Base-by-base conservation (phyloP, 1,139 yeast genomes). In the Williopsis jadinii region DNA sequence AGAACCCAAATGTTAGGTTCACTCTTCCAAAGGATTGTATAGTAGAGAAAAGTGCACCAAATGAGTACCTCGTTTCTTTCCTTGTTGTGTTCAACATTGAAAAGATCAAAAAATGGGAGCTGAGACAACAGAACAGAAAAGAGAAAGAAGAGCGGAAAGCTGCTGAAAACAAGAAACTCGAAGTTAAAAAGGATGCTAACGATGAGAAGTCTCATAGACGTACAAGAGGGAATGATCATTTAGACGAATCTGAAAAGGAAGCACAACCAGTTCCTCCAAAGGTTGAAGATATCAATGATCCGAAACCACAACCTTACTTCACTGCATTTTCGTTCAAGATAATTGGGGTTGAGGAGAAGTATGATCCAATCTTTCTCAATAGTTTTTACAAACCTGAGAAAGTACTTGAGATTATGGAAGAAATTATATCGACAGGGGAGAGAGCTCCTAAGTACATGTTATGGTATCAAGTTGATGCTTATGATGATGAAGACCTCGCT, bases 381-480 rank as follows among this genome's bases (percentile, higher is more conserved):
- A 82, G 95, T 58, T 80, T 85, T 32, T 68, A 73, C 36, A 73
- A 79, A 8, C 57, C 69, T 13, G 77, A 74, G 3, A 67, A 71
- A 13, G 88, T 83, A 0, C 76, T 70, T 42, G 62, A 64, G 15
- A 64, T 70, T 30, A 88, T 90, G 96, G 67, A 71, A 37, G 64
- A 71, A 11, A 73, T 83, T 1, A 59, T 87, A 45, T 66, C 68
- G 11, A 66, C 64, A 13, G 96, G 96, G 1, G 69, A 68, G 1
- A 69, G 92, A 42, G 64, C 79, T 8, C 66, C 81, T 8, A 75
- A 75, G 31, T 77, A 77, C 55, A 75, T 83, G 55, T 67, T 86
- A 31, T 88, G 96, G 96, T 85, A 81, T 54, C 87, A 85, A 54
- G 71, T 88, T 15, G 96, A 87, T 59, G 92, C 88, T 5, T 73